Percentiles rank a stretch among this genome's conserved stretches.
These are phyloP conservation scores for Golubevia pallescens DNA, from an alignment of 1,284 basidiomycete species.

Conservation along the genomic window DNA sequence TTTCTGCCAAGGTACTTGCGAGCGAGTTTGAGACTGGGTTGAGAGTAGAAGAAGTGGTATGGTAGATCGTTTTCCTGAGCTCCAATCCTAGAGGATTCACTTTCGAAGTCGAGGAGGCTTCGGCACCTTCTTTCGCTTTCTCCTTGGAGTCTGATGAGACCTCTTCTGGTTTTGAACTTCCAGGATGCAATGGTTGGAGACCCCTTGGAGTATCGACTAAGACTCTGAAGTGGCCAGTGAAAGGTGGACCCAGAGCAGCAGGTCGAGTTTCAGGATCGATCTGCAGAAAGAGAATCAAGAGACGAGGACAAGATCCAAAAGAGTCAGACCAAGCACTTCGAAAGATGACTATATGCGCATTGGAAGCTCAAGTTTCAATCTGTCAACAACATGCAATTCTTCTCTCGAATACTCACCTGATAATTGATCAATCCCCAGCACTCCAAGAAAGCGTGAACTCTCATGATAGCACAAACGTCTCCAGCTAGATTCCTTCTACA, in stretches of 20 bases:
- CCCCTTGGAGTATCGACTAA: slow-evolving; percentile 96
- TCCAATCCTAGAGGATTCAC: slow-evolving; percentile 70
- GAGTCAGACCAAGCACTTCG: no score
- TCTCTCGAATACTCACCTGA: slow-evolving; percentile 71
- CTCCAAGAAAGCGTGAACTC: slow-evolving; percentile 97
- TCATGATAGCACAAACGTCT: slow-evolving; percentile 98
- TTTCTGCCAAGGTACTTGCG: slow-evolving; percentile 1
- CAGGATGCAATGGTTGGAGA: slow-evolving; percentile 91
- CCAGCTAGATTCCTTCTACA: slow-evolving; percentile 94
- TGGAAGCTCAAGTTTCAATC: no score
- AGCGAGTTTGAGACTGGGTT: slow-evolving; percentile 2
- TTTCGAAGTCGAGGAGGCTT: slow-evolving; percentile 76
- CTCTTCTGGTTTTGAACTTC: slow-evolving; percentile 12
- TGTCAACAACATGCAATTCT: no score
- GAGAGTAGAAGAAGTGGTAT: slow-evolving; percentile 36
- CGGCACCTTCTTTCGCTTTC: slow-evolving; percentile 66
- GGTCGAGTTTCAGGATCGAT: slow-evolving; percentile 96
- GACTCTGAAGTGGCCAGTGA: slow-evolving; percentile 97
- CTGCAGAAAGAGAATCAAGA: slow-evolving; percentile 66
- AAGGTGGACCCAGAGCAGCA: slow-evolving; percentile 90
- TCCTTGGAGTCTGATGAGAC: no score
- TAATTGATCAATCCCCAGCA: slow-evolving; percentile 99
- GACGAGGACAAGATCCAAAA: no score
- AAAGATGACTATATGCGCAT: no score
- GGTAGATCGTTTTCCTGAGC: slow-evolving; percentile 55